phyloP scores from a whole-genome alignment of 2,329 filamentous ascomycete species.

The Phaeosphaeriaceae sp. region DNA sequence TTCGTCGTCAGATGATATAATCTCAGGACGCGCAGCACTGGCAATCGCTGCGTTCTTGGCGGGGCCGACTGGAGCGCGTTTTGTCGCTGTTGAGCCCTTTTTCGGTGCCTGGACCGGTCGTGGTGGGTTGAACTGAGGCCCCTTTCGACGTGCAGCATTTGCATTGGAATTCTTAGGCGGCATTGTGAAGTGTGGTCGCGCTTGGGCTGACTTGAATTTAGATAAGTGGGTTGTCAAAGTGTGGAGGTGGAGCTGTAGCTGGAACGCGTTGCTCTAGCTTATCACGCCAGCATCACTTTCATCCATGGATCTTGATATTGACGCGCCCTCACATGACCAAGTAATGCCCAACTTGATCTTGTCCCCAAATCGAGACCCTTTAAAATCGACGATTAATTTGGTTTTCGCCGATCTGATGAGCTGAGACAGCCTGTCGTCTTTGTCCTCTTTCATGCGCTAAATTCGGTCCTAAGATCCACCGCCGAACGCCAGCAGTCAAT shows the following conservation, averaged over 20 bases:
- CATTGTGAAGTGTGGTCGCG: constrained; percentile 17
- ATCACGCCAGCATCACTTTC: too few relatives aligned
- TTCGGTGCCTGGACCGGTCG: constrained; percentile 38
- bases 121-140: constrained; percentile 47
- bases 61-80: constrained; percentile 26
- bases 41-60: constrained; percentile 29
- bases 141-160: constrained; percentile 34
- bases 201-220: too few relatives aligned
- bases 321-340: too few relatives aligned
- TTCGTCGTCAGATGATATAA: constrained; percentile 43
- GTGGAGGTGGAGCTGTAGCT: neutral
- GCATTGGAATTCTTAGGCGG: constrained; percentile 32
- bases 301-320: too few relatives aligned
- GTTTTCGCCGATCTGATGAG: too few relatives aligned
- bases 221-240: neutral
- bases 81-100: constrained; percentile 25
- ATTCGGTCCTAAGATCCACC: too few relatives aligned
- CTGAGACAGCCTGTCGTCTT: too few relatives aligned
- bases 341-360: too few relatives aligned
- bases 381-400: too few relatives aligned
- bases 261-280: constrained; percentile 5
- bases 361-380: too few relatives aligned
- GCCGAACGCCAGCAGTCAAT: too few relatives aligned
- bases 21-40: constrained; percentile 26
- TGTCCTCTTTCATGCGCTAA: too few relatives aligned